Evolutionary conservation across 495 filamentous ascomycete species (phyloP), one percentile per base, ranked within the genome.

Genomic region (Umbilicaria muhlenbergii): DNA sequence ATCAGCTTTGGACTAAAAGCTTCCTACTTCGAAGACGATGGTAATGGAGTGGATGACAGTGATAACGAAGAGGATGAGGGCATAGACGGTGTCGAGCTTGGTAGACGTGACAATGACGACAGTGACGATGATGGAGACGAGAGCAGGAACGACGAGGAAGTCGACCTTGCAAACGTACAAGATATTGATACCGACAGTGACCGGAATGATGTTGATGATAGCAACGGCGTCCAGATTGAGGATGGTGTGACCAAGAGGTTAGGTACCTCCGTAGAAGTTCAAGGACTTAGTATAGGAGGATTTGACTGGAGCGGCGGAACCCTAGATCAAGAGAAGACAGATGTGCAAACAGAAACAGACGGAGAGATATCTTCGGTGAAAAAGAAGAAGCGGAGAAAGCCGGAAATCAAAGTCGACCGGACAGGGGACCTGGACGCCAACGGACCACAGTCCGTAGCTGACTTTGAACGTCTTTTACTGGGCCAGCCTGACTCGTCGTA

Each of bases 1-100:
- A 79, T 98, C 49, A 87, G 69, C 44, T 84, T 98, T 55, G 85
- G 89, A 0, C 62, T 98, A 19, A 98, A 98, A 62, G 84, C 89
- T 32, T 88, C 84, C 2, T 89, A 92, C 56, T 88, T 98, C 51
- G 69, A 80, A 28, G 69, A 78, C 41, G 70, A 65, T n/a, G 61
- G 54, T 10, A 58, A 60, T 11, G 64, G 66, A 14, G 75, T 72
- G 4, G 77, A 75, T 40, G 68, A 70, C 14, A 69, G 70, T 10
- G 70, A 67, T 42, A 58, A 54, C 33, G 69, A 68, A 17, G 66
- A 68, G 24, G 67, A 64, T 15, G 69, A 70, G 38, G 62, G 59
- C 21, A 59, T 64, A 49, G 73, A 67, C 11, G 70, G 68, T 44
- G 68, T 76, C 15, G 60, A 81, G 28, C 51, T 75, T 11, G 63